A percentile compares a stretch with the other conserved stretches of the same genome.
Conservation (phyloP, 352 stramenopile species). For the Globisporangium parvum region DNA sequence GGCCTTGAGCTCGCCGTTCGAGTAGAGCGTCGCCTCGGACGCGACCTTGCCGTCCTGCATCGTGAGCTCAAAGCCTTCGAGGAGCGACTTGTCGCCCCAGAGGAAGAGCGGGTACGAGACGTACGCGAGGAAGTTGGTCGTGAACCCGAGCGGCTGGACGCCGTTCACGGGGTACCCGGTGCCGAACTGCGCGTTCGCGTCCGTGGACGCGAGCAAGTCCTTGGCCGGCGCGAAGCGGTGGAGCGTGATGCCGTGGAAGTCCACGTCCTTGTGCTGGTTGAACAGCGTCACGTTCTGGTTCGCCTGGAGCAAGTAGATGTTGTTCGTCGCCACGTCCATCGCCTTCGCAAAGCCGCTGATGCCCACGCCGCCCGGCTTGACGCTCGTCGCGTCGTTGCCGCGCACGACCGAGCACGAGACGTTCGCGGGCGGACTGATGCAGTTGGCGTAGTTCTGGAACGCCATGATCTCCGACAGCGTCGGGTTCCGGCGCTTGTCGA, state of each 20-base stretch:
- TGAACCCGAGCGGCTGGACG: conserved; percentile 46
- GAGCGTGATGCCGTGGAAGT: conserved; percentile 42
- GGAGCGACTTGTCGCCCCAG: conserved; percentile 41
- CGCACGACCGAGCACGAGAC: conserved; percentile 47
- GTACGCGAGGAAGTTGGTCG: conserved; percentile 45
- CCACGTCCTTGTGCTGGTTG: conserved; percentile 30
- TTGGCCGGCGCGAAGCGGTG: conserved; percentile 41
- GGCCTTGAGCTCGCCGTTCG: conserved; percentile 30
- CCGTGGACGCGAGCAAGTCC: conserved; percentile 24
- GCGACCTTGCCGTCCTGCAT: conserved; percentile 36
- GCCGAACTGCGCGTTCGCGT: conserved; percentile 24
- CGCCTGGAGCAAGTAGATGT: conserved; percentile 50
- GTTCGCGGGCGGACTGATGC: conserved; percentile 34
- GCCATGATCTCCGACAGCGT: conserved; percentile 36
- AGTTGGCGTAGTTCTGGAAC: conserved; percentile 54
- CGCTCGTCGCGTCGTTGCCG: conserved; percentile 46
- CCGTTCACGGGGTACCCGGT: conserved; percentile 44
- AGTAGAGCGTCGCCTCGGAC: conserved; percentile 38
- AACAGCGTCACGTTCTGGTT: conserved; percentile 56
- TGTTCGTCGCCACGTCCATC: conserved; percentile 26
- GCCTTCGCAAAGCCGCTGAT: conserved; percentile 41
- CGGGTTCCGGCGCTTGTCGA: conserved; percentile 39
- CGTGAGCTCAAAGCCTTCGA: conserved; percentile 41
- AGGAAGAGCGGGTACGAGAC: conserved; percentile 59
- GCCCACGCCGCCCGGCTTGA: conserved; percentile 34